phyloP scores from a whole-genome alignment of 768 basidiomycete genomes.

The Sutorius australiensis region DNA sequence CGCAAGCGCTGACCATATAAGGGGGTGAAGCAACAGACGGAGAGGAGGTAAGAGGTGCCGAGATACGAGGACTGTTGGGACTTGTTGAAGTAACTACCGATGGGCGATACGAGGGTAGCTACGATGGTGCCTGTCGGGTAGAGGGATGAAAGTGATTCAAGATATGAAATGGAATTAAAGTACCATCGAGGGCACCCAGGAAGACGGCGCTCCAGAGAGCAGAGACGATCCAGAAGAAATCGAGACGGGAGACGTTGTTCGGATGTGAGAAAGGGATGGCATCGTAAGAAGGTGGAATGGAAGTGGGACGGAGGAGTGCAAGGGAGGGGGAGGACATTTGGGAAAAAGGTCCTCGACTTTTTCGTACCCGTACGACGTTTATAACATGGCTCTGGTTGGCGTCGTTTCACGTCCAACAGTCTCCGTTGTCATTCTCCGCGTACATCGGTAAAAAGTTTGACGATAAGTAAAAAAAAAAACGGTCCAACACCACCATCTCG shows the following conservation, averaged over 20 bases:
- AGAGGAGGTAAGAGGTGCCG: conserved; percentile 83
- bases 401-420: conserved; percentile 17
- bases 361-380: conserved; percentile 1
- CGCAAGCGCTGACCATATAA: conserved; percentile 59
- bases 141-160: neutral
- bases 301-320: conserved; percentile 49
- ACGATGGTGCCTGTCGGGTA: conserved; percentile 64
- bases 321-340: conserved; percentile 44
- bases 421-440: conserved; percentile 31
- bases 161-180: conserved; percentile 18
- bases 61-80: conserved; percentile 82
- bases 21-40: conserved; percentile 88
- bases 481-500: too few species aligned
- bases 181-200: conserved; percentile 82
- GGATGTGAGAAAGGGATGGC: conserved; percentile 34
- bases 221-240: conserved; percentile 67
- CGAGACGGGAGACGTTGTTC: conserved; percentile 48
- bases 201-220: conserved; percentile 83
- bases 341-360: conserved; percentile 5
- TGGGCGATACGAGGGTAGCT: conserved; percentile 79
- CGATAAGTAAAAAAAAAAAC: neutral
- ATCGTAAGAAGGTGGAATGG: conserved; percentile 39
- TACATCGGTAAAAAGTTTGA: conserved; percentile 19
- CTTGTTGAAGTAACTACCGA: conserved; percentile 81
- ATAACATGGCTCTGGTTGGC: conserved; percentile 19